Conservation (phyloP, 2,329 filamentous ascomycete genomes). For the Nemania serpens region DNA sequence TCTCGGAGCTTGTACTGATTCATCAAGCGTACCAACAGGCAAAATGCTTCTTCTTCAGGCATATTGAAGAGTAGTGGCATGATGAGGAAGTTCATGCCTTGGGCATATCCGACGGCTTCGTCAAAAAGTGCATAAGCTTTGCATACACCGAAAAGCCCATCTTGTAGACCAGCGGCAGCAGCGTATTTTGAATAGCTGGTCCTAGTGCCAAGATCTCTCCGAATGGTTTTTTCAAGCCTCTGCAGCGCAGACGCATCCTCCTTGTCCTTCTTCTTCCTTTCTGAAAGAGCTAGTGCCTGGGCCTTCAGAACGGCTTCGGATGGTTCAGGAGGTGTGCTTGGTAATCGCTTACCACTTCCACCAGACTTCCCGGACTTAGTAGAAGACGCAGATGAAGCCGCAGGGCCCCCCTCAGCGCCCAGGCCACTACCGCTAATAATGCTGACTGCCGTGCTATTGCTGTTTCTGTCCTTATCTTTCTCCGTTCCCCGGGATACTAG, state of each 20-base stretch:
- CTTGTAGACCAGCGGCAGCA: constrained; percentile 86
- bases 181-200: constrained; percentile 98
- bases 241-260: constrained; percentile 74
- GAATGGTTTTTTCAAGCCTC: constrained; percentile 90
- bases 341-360: constrained; percentile 57
- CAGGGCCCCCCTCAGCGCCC: constrained; percentile 67
- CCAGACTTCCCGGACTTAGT: constrained; percentile 77
- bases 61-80: constrained; percentile 98
- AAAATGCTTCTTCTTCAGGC: constrained; percentile 97
- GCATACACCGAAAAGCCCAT: constrained; percentile 92
- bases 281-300: constrained; percentile 65
- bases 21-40: constrained; percentile 90
- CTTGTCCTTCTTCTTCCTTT: constrained; percentile 78
- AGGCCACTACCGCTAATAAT: constrained; percentile 58
- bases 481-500: constrained; percentile 80
- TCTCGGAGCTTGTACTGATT: constrained; percentile 93
- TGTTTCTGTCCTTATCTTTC: constrained; percentile 70
- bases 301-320: constrained; percentile 69
- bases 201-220: constrained; percentile 84
- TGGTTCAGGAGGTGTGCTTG: constrained; percentile 63
- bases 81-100: constrained; percentile 98
- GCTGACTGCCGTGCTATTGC: constrained; percentile 58
- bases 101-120: constrained; percentile 91
- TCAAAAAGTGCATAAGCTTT: constrained; percentile 98
- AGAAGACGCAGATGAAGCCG: constrained; percentile 81